Evolutionary conservation across 331 rosid species (phyloP), one percentile per base, ranked within the genome.

Genomic region (Malus hybrid): DNA sequence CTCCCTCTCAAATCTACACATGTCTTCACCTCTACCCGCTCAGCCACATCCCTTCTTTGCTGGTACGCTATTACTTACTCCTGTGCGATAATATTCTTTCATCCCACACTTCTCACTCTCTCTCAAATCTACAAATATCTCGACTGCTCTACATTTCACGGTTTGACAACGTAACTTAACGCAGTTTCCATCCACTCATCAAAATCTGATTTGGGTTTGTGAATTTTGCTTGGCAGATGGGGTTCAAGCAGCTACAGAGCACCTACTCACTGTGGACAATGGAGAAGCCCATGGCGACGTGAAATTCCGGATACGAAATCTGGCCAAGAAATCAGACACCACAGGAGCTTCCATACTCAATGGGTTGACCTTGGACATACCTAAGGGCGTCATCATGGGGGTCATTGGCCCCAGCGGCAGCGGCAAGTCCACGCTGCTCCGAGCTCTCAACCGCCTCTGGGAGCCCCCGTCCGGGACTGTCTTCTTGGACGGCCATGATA

Each of bases 361-460:
- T 10, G 87, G 90, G 66, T 76, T 92, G 71, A 82, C 66, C 73
- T 69, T 92, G 39, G 85, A 87, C 26, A 72, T 91, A 12, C 97
- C 95, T 0, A 87, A 76, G 75, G 99, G 92, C 32, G 76, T 66
- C 30, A 83, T 92, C 64, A 84, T 93, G 1, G 96, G 98, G 10
- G 55, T 93, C 85, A 87, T 91, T 1, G 98, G 97, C 4, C 98
- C 98, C 19, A 94, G 97, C 33, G 97, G 97, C 2, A 87, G 99
- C 65, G 99, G 97, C n/a, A 94, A 94, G 74, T 92, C 97, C 22
- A 94, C 96, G 68, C 75, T 89, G 71, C 73, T 94, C 24, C 87
- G 95, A 50, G 93, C 96, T 6, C 77, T 94, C 42, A 90, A 94
- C 79, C 91, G 97, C 72, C 88, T 93, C 66, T 93, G 98, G 98